A percentile compares a stretch with the other conserved stretches of the same genome.
Conservation (phyloP, 2,329 filamentous ascomycete genomes). For the Cadophora sp. region DNA sequence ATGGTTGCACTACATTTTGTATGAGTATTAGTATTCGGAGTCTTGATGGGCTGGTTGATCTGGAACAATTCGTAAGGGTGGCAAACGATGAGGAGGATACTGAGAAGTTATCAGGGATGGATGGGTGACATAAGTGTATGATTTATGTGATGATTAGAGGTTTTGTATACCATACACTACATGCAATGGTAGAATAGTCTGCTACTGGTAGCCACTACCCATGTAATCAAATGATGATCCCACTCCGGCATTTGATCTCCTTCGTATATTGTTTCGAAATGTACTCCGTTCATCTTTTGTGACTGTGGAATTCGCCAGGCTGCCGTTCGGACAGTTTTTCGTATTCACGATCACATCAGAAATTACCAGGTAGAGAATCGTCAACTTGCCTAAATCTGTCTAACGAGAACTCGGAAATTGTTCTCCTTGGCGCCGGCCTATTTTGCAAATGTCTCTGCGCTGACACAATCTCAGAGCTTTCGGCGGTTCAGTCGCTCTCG, state of each 20-base stretch:
- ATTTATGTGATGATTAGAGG: neutral
- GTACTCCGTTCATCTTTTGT: no score
- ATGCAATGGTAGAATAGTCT: neutral
- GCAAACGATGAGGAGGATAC: neutral
- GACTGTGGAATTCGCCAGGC: neutral
- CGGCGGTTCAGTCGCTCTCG: no score
- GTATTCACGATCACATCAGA: no score
- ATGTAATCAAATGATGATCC: neutral
- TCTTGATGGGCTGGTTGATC: neutral
- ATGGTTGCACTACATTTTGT: neutral
- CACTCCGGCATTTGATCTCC: no score
- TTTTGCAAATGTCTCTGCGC: neutral
- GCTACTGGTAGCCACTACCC: neutral
- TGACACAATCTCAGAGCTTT: no score
- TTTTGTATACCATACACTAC: constrained; percentile 5
- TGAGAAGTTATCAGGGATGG: neutral
- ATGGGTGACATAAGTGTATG: constrained; percentile 3
- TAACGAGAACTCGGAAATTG: neutral
- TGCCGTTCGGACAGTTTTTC: neutral
- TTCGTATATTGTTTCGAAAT: no score
- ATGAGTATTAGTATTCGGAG: neutral
- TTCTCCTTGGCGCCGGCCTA: neutral
- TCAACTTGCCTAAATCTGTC: no score
- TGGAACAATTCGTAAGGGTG: neutral
- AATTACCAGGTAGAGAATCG: no score